phyloP scores from a whole-genome alignment of 768 basidiomycete species.

The Rhizopogon rudus region DNA sequence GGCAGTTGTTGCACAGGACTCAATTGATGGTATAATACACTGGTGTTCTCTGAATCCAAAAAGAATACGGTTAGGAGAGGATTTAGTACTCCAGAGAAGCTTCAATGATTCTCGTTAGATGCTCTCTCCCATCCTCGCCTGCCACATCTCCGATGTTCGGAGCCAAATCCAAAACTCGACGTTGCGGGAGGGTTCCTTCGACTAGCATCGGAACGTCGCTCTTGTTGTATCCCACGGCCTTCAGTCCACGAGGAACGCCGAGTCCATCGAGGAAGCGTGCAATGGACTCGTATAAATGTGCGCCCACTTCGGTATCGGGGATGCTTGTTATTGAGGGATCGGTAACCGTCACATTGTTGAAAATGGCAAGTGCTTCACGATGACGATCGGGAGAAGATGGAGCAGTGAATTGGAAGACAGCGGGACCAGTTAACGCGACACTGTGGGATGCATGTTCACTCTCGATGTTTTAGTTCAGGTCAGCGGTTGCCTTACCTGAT shows the following conservation, averaged over 20 bases:
- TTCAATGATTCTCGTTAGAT: constrained; percentile 78
- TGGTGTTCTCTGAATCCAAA: neutral
- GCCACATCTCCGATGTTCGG: constrained; percentile 83
- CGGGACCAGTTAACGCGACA: constrained; percentile 86
- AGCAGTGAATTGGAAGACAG: constrained; percentile 95
- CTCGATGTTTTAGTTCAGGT: neutral
- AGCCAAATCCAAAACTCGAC: constrained; percentile 88
- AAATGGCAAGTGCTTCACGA: constrained; percentile 83
- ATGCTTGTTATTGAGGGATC: constrained; percentile 70
- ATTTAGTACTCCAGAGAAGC: constrained; percentile 72
- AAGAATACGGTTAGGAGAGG: neutral
- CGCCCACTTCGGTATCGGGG: constrained; percentile 75
- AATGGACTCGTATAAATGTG: constrained; percentile 78
- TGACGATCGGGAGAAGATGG: constrained; percentile 91
- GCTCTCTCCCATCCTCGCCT: constrained; percentile 78
- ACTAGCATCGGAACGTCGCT: constrained; percentile 72
- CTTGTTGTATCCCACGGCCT: constrained; percentile 70
- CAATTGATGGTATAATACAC: neutral
- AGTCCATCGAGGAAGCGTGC: constrained; percentile 83
- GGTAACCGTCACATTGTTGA: constrained; percentile 57
- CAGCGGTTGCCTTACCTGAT: constrained; percentile 45
- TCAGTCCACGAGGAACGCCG: constrained; percentile 81
- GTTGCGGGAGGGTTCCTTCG: constrained; percentile 88
- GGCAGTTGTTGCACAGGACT: neutral
- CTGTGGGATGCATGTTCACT: constrained; percentile 27